A percentile compares a stretch with the other conserved stretches of the same genome.
Evolutionary conservation across 805 yeast genomes (phyloP).

Genomic region (Wickerhamomyces tratensis): DNA sequence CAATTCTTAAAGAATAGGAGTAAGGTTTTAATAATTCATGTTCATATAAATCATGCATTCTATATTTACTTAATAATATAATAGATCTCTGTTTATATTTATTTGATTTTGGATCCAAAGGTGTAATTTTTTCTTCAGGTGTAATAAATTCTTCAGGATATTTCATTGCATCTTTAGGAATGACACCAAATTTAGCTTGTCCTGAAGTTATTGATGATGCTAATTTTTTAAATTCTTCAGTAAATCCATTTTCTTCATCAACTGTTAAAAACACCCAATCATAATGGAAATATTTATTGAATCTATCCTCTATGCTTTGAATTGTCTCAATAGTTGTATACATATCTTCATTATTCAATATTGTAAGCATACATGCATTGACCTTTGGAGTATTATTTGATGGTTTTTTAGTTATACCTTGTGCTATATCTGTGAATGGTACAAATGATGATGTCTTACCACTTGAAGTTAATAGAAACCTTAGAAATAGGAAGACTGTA

Average conservation of each 20-base stretch:
- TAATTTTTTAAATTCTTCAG: slow-evolving; percentile 24
- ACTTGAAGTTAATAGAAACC: too few relatives aligned
- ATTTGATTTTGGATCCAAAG: slow-evolving; percentile 40
- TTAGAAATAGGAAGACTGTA: too few relatives aligned
- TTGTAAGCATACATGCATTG: slow-evolving; percentile 57
- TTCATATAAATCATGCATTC: slow-evolving; percentile 81
- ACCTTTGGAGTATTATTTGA: too few relatives aligned
- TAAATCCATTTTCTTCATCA: slow-evolving; percentile 29
- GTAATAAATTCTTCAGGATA: slow-evolving; percentile 38
- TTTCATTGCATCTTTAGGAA: slow-evolving; percentile 38
- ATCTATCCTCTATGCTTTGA: slow-evolving; percentile 67
- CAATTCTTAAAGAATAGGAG: slow-evolving; percentile 93
- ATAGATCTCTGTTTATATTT: slow-evolving; percentile 52
- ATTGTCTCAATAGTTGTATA: slow-evolving; percentile 42
- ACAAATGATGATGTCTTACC: too few relatives aligned
- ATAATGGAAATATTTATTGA: slow-evolving; percentile 59
- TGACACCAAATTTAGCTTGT: slow-evolving; percentile 27
- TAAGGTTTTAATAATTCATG: slow-evolving; percentile 68
- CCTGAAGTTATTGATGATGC: slow-evolving; percentile 30
- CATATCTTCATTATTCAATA: slow-evolving; percentile 56
- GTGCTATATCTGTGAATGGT: too few relatives aligned
- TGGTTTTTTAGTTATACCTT: too few relatives aligned
- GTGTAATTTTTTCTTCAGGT: slow-evolving; percentile 28
- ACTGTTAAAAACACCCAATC: slow-evolving; percentile 81
- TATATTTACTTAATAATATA: slow-evolving; percentile 63